phyloP scores from a whole-genome alignment of 148 eudicot genomes.

The Rhododendron henanense region DNA sequence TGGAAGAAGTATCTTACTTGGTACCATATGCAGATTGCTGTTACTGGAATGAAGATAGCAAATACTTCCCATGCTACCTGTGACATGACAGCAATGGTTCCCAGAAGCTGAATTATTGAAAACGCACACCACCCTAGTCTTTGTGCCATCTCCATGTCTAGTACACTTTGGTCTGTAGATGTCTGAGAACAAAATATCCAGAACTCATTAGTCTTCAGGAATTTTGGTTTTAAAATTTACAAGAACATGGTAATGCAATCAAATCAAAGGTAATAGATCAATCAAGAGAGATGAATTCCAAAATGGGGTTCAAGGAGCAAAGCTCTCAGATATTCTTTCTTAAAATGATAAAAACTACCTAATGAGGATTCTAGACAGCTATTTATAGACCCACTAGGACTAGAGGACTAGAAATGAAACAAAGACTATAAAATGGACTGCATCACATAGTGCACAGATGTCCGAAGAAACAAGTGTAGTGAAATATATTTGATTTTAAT shows the following conservation, averaged over 20 bases:
- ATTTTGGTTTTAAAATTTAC: background rate
- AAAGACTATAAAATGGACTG: background rate
- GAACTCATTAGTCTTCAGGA: conserved; percentile 1
- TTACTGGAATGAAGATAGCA: conserved; percentile 85
- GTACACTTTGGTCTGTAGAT: conserved; percentile 91
- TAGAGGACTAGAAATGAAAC: background rate
- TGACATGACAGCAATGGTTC: conserved; percentile 95
- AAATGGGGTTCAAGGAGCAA: background rate
- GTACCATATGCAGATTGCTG: conserved; percentile 88
- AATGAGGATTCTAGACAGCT: background rate
- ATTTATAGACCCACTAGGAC: background rate
- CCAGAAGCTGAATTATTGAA: conserved; percentile 78
- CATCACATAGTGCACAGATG: background rate
- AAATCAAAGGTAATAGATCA: background rate
- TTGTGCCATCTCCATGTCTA: conserved; percentile 87
- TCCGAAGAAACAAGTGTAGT: background rate
- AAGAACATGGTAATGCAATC: background rate
- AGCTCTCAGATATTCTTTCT: background rate
- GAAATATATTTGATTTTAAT: background rate
- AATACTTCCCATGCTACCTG: conserved; percentile 99
- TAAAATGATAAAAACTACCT: background rate
- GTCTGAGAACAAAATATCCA: conserved; percentile 48
- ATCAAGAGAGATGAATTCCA: background rate
- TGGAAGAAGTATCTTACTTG: conserved; percentile 41
- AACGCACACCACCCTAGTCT: conserved; percentile 93